These are phyloP conservation scores for Fusarium fracticaudum DNA, from an alignment of 2,329 filamentous ascomycete genomes.

Conservation along the genomic window DNA sequence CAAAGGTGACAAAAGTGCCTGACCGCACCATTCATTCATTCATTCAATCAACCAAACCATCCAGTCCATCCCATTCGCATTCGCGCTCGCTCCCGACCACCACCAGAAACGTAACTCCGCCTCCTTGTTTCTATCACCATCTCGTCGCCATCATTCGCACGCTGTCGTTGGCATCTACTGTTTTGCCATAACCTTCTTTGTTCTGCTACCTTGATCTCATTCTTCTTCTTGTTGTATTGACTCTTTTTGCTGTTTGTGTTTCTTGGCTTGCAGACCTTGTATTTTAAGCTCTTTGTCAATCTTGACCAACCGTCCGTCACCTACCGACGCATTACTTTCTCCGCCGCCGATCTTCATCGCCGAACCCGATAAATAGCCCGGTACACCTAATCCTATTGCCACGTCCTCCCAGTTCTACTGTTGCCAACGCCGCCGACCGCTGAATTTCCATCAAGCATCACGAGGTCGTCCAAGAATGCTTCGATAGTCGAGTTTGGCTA, in stretches of 20 bases:
- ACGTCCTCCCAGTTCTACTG: conserved; percentile 7
- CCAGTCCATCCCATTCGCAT: not conserved
- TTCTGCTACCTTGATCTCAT: conserved; percentile 21
- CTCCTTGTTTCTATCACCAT: conserved; percentile 34
- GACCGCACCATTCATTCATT: conserved; percentile 35
- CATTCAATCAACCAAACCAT: not conserved
- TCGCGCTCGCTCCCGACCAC: conserved; percentile 29
- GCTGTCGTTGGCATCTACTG: conserved; percentile 5
- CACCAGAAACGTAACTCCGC: conserved; percentile 4
- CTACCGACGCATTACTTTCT: conserved; percentile 5
- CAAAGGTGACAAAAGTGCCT: conserved; percentile 35
- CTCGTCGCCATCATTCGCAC: conserved; percentile 14
- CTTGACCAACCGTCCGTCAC: conserved; percentile 15
- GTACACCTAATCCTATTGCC: conserved; percentile 17
- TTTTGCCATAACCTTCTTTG: conserved; percentile 8
- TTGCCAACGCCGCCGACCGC: conserved; percentile 5
- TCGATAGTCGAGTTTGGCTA: conserved; percentile 29
- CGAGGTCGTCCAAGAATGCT: conserved; percentile 36
- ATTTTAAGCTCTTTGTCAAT: conserved; percentile 25
- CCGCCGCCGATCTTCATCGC: conserved; percentile 25
- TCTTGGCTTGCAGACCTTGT: conserved; percentile 16
- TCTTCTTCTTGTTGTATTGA: conserved; percentile 14
- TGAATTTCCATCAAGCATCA: not conserved
- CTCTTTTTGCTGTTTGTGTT: conserved; percentile 2
- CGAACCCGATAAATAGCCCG: conserved; percentile 24